These are phyloP conservation scores for Ceratocystis huliohia DNA, from an alignment of 2,329 filamentous ascomycete species.

Conservation along the genomic window DNA sequence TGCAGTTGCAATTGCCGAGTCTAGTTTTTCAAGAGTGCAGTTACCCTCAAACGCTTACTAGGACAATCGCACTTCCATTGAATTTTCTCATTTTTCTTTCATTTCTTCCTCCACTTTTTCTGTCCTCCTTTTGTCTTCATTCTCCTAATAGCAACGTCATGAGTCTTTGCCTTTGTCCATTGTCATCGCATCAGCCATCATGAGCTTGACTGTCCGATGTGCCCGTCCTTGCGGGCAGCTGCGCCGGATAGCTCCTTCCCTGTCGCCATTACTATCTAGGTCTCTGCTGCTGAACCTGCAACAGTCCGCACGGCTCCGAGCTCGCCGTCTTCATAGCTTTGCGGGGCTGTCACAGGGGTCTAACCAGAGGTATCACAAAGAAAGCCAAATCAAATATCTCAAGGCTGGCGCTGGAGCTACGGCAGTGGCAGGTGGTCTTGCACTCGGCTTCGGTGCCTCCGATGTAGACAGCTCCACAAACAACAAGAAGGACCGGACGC, in stretches of 20 bases:
- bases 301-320: neutral
- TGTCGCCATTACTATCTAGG: neutral
- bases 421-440: constrained; percentile 8
- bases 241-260: neutral
- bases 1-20: constrained; percentile 1
- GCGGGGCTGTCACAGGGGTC: neutral
- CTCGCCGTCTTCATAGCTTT: neutral
- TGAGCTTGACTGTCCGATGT: constrained; percentile 19
- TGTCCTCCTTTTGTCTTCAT: neutral
- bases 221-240: constrained; percentile 5
- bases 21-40: neutral
- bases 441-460: neutral
- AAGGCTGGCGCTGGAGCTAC: constrained; percentile 11
- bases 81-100: neutral
- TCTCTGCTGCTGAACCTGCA: neutral
- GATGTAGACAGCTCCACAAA: neutral
- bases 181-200: constrained; percentile 6
- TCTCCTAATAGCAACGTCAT: constrained; percentile 5
- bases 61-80: neutral
- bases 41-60: neutral
- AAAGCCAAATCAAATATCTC: constrained; percentile 3
- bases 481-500: constrained; percentile 14
- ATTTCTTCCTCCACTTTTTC: neutral
- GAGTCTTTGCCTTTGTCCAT: neutral
- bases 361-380: neutral